Evolutionary conservation across 2,329 filamentous ascomycete species (phyloP).

Genomic region (Nigrospora osmanthi): DNA sequence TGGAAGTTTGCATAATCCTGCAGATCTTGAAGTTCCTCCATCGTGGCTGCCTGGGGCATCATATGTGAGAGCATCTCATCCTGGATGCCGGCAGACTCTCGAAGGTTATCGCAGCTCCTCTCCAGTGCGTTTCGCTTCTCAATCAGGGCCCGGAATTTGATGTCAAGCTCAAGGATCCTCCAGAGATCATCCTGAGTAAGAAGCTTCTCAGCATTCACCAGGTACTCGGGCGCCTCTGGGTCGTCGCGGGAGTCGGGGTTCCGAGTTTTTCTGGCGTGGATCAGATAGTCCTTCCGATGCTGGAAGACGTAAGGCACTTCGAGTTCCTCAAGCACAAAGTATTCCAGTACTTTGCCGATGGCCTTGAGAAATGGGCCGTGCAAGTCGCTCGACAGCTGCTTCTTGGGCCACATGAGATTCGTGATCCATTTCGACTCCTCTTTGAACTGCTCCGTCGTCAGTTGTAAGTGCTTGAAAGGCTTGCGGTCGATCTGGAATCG

Average conservation of each 20-base stretch:
- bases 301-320: slow-evolving; percentile 98
- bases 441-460: slow-evolving; percentile 76
- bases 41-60: slow-evolving; percentile 69
- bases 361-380: slow-evolving; percentile 79
- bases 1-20: slow-evolving; percentile 97
- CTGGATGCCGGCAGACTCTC: slow-evolving; percentile 48
- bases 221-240: slow-evolving; percentile 63
- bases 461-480: slow-evolving; percentile 73
- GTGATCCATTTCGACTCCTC: slow-evolving; percentile 93
- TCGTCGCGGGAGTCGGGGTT: slow-evolving; percentile 56
- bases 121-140: slow-evolving; percentile 87
- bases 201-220: slow-evolving; percentile 76
- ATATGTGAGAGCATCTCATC: slow-evolving; percentile 77
- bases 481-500: slow-evolving; percentile 89
- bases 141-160: slow-evolving; percentile 87
- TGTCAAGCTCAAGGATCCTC: slow-evolving; percentile 89
- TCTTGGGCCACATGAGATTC: slow-evolving; percentile 82
- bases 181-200: slow-evolving; percentile 89
- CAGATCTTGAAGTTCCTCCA: slow-evolving; percentile 93
- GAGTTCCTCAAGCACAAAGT: slow-evolving; percentile 88
- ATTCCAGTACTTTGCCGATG: slow-evolving; percentile 86
- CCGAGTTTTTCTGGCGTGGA: slow-evolving; percentile 70
- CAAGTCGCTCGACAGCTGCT: slow-evolving; percentile 64
- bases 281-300: slow-evolving; percentile 94
- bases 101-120: slow-evolving; percentile 68